Conservation (phyloP, 2,329 filamentous ascomycete species). For the Fonsecaea monophora region DNA sequence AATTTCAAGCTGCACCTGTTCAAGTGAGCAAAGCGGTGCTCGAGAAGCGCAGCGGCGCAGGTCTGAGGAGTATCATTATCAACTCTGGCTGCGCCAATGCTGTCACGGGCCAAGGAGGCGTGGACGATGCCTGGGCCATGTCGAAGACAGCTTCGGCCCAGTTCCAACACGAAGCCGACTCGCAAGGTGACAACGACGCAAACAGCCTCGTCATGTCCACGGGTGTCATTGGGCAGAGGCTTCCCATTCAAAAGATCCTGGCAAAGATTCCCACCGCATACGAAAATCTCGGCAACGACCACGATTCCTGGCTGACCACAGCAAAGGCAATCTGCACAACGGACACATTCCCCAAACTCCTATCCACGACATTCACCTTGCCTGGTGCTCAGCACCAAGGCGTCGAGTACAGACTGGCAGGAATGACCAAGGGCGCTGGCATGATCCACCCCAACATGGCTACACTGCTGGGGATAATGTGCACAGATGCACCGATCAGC, state of each 20-base stretch:
- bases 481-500: constrained; percentile 85
- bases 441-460: constrained; percentile 99
- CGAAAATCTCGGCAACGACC: constrained; percentile 72
- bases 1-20: constrained; percentile 95
- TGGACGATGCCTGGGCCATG: constrained; percentile 89
- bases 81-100: constrained; percentile 98
- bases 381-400: constrained; percentile 73
- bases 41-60: constrained; percentile 68
- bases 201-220: constrained; percentile 97
- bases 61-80: constrained; percentile 81
- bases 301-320: constrained; percentile 84
- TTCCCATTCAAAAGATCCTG: constrained; percentile 91
- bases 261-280: constrained; percentile 79
- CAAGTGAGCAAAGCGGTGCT: constrained; percentile 80
- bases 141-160: constrained; percentile 75
- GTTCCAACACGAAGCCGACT: constrained; percentile 51
- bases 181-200: constrained; percentile 52
- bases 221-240: constrained; percentile 91
- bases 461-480: constrained; percentile 87
- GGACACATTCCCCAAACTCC: constrained; percentile 96
- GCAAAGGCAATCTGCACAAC: constrained; percentile 96
- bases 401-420: constrained; percentile 75
- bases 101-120: constrained; percentile 86
- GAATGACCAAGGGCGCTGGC: constrained; percentile 96
- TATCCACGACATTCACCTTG: constrained; percentile 82